phyloP scores from a whole-genome alignment of 1,284 basidiomycete genomes.

The Cutaneotrichosporon sp. region DNA sequence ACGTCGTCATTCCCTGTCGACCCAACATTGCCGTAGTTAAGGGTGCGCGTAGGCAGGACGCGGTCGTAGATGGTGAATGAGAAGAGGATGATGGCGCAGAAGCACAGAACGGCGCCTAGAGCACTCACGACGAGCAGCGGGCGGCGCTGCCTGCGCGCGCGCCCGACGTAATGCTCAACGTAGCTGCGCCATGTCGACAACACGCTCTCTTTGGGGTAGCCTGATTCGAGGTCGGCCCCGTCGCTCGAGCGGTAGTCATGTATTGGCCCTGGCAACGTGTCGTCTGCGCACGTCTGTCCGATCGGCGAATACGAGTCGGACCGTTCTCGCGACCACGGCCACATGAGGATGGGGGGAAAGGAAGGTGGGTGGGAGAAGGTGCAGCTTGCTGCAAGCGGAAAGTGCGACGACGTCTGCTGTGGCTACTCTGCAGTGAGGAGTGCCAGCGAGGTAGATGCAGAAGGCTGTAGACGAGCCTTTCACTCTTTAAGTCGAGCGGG shows the following conservation, averaged over 20 bases:
- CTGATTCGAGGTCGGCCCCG: slow-evolving; percentile 2
- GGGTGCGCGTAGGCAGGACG: neutral
- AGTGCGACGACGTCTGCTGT: neutral
- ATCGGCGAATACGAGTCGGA: neutral
- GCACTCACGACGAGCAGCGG: slow-evolving; percentile 6
- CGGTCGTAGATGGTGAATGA: slow-evolving; percentile 5
- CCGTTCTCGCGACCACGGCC: neutral
- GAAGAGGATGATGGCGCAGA: slow-evolving; percentile 3
- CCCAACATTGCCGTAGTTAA: neutral
- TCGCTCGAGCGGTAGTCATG: neutral
- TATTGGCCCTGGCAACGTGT: too few relatives aligned
- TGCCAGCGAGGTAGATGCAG: neutral
- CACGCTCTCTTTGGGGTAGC: neutral
- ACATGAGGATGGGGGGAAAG: neutral
- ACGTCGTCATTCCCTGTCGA: neutral
- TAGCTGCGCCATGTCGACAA: slow-evolving; percentile 1
- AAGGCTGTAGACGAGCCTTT: neutral
- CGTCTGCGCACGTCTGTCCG: slow-evolving; percentile 4
- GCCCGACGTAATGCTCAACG: slow-evolving; percentile 2
- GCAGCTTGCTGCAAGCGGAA: neutral
- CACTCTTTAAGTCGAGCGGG: neutral
- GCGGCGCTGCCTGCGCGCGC: slow-evolving; percentile 8
- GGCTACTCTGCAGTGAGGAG: neutral
- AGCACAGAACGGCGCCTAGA: slow-evolving; percentile 2
- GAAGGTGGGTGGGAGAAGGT: neutral